Conservation (phyloP, 2,329 filamentous ascomycete species). For the Nemania sp. region DNA sequence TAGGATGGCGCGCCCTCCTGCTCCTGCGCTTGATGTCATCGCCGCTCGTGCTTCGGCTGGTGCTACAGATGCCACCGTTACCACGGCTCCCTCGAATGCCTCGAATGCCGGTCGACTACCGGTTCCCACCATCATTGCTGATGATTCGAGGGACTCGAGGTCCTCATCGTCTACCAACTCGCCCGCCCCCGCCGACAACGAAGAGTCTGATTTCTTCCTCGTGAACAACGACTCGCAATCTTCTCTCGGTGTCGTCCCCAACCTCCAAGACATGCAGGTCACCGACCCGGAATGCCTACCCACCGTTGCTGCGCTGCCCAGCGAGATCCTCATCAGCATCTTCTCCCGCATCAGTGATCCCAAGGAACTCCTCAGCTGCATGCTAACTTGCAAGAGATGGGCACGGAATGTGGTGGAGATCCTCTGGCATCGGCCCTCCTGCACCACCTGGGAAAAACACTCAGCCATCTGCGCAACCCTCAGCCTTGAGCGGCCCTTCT, state of each 20-base stretch:
- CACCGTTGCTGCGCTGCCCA: constrained; percentile 87
- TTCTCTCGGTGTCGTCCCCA: constrained; percentile 80
- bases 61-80: not conserved
- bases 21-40: constrained; percentile 51
- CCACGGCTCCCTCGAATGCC: constrained; percentile 18
- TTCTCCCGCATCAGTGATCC: constrained; percentile 85
- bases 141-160: constrained; percentile 64
- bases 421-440: constrained; percentile 93
- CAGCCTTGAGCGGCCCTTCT: constrained; percentile 78
- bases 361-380: constrained; percentile 83
- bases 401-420: constrained; percentile 91
- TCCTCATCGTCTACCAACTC: constrained; percentile 79
- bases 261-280: constrained; percentile 79
- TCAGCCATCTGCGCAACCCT: constrained; percentile 84
- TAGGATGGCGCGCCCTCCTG: constrained; percentile 45
- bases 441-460: constrained; percentile 87
- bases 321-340: constrained; percentile 93
- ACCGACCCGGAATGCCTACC: constrained; percentile 75
- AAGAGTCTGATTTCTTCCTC: constrained; percentile 94
- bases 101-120: constrained; percentile 32
- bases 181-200: constrained; percentile 80
- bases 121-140: constrained; percentile 43
- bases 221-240: constrained; percentile 92
- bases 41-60: constrained; percentile 42
- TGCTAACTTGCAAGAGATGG: constrained; percentile 96